Evolutionary conservation across 345 rosid species (phyloP), one percentile per base, ranked within the genome.

Genomic region (Acer negundo): DNA sequence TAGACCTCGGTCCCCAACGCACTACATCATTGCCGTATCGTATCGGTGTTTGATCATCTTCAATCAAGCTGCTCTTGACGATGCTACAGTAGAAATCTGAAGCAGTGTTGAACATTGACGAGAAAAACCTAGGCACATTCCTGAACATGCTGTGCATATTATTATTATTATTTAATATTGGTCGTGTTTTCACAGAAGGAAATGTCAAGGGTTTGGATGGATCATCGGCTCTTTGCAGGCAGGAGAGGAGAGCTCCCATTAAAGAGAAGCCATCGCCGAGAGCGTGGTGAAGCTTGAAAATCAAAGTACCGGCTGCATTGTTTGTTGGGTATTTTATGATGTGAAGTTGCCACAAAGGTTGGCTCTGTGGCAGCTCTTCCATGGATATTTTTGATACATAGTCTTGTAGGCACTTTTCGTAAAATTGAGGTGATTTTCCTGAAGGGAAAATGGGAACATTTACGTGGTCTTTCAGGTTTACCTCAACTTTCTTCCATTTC

Each of bases 241-340:
- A 77, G 20, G 88, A 87, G 23, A 87, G 67, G 47, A 85, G 85
- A 16, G 82, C 81, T 40, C 84, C 86, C 76, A 87, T 78, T 3
- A 87, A 31, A 65, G 86, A 85, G 62, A 68, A 81, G 40, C 90
- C 90, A 51, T 87, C 88, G 0, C 90, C 86, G 4, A 86, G 85
- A 0, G 84, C 28, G 31, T 86, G 89, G 64, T 87, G 90, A 23
- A 85, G 72, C 74, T 85, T 87, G 46, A 87, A 81, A 0, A 83
- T 69, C 3, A 79, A 0, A 44, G 17, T 79, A 7, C 80, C 80
- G 0, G 84, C 80, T 23, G 84, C 78, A 24, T 70, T 26, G 11
- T 19, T 80, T 10, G 86, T 77, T 15, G 83, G 86, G 77, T 66
- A 81, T 13, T 74, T 82, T 53, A 87, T 11, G 22, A 84, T 6